A percentile compares a stretch with the other conserved stretches of the same genome.
These are phyloP conservation scores for Staphylotrichum tortipilum DNA, from an alignment of 495 filamentous ascomycete genomes.

Conservation along the genomic window DNA sequence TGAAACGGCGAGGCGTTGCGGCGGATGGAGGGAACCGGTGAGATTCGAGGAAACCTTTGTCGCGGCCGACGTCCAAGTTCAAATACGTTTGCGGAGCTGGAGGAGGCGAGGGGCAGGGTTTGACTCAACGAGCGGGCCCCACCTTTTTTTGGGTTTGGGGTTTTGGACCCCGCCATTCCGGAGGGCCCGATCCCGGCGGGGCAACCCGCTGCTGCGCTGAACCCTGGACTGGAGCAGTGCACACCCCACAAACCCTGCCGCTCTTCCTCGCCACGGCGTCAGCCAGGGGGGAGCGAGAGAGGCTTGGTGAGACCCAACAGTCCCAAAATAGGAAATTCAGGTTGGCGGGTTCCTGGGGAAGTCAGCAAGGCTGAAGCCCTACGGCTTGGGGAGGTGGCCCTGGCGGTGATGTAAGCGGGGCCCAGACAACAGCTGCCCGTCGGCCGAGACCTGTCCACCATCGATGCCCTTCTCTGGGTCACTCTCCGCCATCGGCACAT, in stretches of 20 bases:
- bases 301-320: too few species aligned
- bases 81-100: not conserved
- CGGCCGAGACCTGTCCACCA: too few species aligned
- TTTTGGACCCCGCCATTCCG: not conserved
- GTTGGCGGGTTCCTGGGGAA: not conserved
- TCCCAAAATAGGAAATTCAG: too few species aligned
- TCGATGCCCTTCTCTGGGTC: too few species aligned
- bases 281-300: too few species aligned
- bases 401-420: not conserved
- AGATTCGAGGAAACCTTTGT: not conserved
- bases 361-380: not conserved
- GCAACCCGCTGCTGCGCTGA: too few species aligned
- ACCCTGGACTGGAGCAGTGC: too few species aligned
- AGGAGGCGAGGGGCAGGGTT: slow-evolving; percentile 6
- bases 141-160: not conserved
- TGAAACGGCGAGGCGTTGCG: not conserved
- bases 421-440: too few species aligned
- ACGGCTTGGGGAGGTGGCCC: too few species aligned
- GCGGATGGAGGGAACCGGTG: not conserved
- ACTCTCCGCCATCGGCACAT: too few species aligned
- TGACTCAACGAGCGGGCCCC: slow-evolving; percentile 8
- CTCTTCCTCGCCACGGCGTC: too few species aligned
- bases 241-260: too few species aligned
- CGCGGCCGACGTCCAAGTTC: not conserved
- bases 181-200: not conserved